Evolutionary conservation across 805 yeast genomes (phyloP), one percentile per base, ranked within the genome.

Genomic region (Candida coquimbonensis): DNA sequence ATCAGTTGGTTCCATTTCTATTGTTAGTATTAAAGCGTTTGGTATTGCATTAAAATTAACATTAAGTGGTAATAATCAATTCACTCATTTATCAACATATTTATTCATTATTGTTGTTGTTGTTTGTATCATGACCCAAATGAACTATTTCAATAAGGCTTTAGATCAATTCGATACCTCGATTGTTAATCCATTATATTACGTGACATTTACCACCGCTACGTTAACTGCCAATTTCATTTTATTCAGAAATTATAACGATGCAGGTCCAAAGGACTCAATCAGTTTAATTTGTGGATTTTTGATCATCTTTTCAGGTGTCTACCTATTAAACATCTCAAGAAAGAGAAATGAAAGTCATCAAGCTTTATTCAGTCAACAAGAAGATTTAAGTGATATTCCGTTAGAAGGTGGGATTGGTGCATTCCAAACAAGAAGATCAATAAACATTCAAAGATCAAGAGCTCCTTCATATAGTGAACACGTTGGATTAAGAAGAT

Each of bases 61-160:
- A 1, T 70, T 88, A 19, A 70, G 78, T 36, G 96, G 96, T 8
- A 85, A 81, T 66, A 88, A 89, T 66, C 96, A 88, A 70, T 87
- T 88, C 65, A 75, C 87, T 2, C 93, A 88, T 57, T 69, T 83
- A 9, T 83, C 93, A 33, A 88, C 96, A 0, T 88, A 89, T 59
- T 70, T 89, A 47, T 88, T 88, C 72, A 75, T 87, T 33, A 53
- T 76, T 29, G 89, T 87, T 24, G 96, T 88, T 47, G 85, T 72
- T 9, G 74, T 83, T 37, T 88, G 96, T 66, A 89, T 88, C 54
- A 57, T 85, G 56, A 87, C 95, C 7, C 96, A 88, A 66, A 88
- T 88, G 96, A 88, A 87, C 69, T 88, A 86, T 63, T 87, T 88
- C 72, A 88, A 88, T 73, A 89, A 87, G 69, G 96, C 96, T 0